Conservation (phyloP, 2,329 filamentous ascomycete genomes). For the Fusarium tanahbumbuense region DNA sequence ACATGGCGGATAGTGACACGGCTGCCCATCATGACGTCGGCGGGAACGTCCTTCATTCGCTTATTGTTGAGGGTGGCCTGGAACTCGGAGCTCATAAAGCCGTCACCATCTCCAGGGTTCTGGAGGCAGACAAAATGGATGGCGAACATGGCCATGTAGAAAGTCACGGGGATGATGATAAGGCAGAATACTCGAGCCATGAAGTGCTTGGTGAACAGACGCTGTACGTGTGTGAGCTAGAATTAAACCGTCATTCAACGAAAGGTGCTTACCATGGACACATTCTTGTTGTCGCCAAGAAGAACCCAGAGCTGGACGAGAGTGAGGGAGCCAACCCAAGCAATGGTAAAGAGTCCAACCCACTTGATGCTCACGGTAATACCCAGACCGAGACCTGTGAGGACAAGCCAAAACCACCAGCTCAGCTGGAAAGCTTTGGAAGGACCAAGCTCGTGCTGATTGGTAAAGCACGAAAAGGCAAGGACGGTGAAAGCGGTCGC, state of each 20-base stretch:
- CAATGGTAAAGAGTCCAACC: conserved; percentile 98
- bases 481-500: conserved; percentile 93
- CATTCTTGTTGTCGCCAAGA: conserved; percentile 87
- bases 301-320: conserved; percentile 94
- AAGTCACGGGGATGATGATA: conserved; percentile 85
- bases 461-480: conserved; percentile 91
- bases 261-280: conserved; percentile 72
- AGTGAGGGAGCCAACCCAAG: conserved; percentile 94
- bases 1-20: conserved; percentile 88
- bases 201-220: conserved; percentile 93
- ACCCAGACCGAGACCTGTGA: conserved; percentile 87
- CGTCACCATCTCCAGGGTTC: conserved; percentile 96
- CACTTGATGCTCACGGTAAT: conserved; percentile 97
- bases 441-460: conserved; percentile 95
- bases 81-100: conserved; percentile 99
- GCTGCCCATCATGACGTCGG: conserved; percentile 90
- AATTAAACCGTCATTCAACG: too few relatives aligned
- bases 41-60: conserved; percentile 93
- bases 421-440: conserved; percentile 85
- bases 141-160: conserved; percentile 97
- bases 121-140: conserved; percentile 94
- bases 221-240: conserved; percentile 55
- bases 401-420: conserved; percentile 98
- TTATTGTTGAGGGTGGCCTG: conserved; percentile 97
- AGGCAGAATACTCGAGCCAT: conserved; percentile 91